These are phyloP conservation scores for Adansonia gregorii DNA, from an alignment of 441 rosid species.

Conservation along the genomic window DNA sequence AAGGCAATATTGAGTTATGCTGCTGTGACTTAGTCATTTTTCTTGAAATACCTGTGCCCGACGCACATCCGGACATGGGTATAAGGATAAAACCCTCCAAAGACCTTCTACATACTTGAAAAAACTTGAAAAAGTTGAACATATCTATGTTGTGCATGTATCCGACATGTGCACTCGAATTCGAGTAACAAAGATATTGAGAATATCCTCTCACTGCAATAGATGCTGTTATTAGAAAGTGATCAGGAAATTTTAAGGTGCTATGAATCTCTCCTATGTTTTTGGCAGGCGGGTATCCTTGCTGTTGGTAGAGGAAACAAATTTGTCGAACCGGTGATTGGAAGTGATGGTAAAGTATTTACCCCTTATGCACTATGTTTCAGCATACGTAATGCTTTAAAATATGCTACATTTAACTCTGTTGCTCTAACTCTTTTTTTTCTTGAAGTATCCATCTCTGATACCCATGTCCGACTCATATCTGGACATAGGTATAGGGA, in stretches of 20 bases:
- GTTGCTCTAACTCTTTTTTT: too few relatives aligned
- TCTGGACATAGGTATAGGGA: too few relatives aligned
- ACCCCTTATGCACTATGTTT: conserved; percentile 25
- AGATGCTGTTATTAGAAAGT: neutral
- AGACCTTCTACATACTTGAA: too few relatives aligned
- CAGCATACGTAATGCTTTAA: neutral
- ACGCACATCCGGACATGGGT: too few relatives aligned
- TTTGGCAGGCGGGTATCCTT: conserved; percentile 88
- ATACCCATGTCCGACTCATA: too few relatives aligned
- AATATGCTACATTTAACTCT: conserved; percentile 1
- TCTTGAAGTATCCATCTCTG: too few relatives aligned
- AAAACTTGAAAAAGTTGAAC: too few relatives aligned
- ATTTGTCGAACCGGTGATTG: conserved; percentile 74
- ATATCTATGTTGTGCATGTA: too few relatives aligned
- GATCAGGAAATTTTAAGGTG: neutral
- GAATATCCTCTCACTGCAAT: neutral
- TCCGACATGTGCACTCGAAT: too few relatives aligned
- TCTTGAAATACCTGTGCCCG: too few relatives aligned
- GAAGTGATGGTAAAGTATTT: conserved; percentile 71
- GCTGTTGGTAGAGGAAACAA: conserved; percentile 94
- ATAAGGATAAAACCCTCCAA: too few relatives aligned
- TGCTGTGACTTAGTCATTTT: too few relatives aligned
- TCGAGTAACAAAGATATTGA: neutral
- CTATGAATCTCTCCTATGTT: neutral
- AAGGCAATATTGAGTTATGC: neutral